Conservation (phyloP, 768 basidiomycete species). For the Trametopsis cervina region DNA sequence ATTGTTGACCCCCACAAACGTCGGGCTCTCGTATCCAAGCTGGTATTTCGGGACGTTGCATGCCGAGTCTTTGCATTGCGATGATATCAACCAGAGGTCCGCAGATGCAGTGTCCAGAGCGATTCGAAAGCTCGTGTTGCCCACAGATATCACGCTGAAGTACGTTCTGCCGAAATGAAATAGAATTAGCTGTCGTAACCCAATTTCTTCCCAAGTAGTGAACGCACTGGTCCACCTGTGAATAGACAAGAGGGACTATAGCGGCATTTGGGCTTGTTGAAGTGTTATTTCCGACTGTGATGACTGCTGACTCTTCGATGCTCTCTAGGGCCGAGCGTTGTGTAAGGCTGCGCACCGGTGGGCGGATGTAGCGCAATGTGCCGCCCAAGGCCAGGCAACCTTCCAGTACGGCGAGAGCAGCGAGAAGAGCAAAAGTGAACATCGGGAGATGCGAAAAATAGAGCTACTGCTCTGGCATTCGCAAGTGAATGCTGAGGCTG, state of each 20-base stretch:
- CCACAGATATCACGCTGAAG: conserved; percentile 52
- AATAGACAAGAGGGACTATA: conserved; percentile 8
- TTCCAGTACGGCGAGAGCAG: conserved; percentile 7
- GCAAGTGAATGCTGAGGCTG: neutral
- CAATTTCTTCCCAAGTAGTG: neutral
- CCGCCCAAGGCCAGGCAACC: conserved; percentile 6
- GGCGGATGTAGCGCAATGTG: conserved; percentile 5
- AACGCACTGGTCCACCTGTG: conserved; percentile 11
- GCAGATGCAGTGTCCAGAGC: conserved; percentile 72
- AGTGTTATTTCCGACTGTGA: conserved; percentile 5
- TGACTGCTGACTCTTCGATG: conserved; percentile 8
- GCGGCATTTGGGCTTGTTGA: conserved; percentile 6
- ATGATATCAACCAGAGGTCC: conserved; percentile 66
- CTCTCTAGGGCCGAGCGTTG: conserved; percentile 10
- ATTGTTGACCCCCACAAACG: conserved; percentile 52
- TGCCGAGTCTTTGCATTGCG: conserved; percentile 45
- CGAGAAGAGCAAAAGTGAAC: conserved; percentile 9
- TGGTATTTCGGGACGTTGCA: conserved; percentile 72
- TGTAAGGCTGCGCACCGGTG: conserved; percentile 4
- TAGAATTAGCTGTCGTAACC: neutral
- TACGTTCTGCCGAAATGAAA: conserved; percentile 46
- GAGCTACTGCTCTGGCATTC: conserved; percentile 2
- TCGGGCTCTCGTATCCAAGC: conserved; percentile 54
- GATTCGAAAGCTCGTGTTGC: conserved; percentile 59
- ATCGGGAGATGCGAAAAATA: neutral